A percentile compares a stretch with the other conserved stretches of the same genome.
These are phyloP conservation scores for Rubia tinctorum DNA, from an alignment of 305 asterid genomes.

Conservation along the genomic window DNA sequence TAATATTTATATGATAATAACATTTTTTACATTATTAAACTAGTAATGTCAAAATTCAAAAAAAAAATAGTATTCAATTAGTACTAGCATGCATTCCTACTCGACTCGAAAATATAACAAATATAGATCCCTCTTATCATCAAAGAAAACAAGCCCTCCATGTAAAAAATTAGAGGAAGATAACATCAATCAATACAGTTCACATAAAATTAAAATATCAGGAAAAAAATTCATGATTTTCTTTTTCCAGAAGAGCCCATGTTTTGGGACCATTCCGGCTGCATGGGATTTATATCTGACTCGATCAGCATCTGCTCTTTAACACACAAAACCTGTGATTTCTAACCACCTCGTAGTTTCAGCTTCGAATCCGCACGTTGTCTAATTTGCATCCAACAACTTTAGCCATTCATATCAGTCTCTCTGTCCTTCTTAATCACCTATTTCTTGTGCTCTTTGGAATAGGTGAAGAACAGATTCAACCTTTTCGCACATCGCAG, in stretches of 20 bases:
- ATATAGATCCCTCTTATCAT: too few relatives aligned
- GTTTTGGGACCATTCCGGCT: background rate
- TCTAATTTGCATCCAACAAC: background rate
- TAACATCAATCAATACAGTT: background rate
- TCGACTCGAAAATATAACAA: too few relatives aligned
- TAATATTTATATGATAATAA: too few relatives aligned
- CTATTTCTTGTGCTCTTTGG: background rate
- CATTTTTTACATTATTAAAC: too few relatives aligned
- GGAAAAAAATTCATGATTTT: background rate
- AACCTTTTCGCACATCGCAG: background rate
- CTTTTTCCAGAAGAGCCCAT: background rate
- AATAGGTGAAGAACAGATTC: background rate
- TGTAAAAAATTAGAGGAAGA: slow-evolving; percentile 1
- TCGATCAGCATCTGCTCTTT: background rate
- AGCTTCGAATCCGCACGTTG: background rate
- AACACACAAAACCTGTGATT: background rate
- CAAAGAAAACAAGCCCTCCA: too few relatives aligned
- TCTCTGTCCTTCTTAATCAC: background rate
- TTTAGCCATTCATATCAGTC: background rate
- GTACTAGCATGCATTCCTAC: too few relatives aligned
- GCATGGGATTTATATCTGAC: background rate
- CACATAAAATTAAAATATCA: background rate
- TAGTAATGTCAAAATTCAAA: too few relatives aligned
- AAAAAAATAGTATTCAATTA: too few relatives aligned
- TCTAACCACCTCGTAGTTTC: background rate